Conservation (phyloP, 768 basidiomycete genomes). For the Tulasnella sp. region DNA sequence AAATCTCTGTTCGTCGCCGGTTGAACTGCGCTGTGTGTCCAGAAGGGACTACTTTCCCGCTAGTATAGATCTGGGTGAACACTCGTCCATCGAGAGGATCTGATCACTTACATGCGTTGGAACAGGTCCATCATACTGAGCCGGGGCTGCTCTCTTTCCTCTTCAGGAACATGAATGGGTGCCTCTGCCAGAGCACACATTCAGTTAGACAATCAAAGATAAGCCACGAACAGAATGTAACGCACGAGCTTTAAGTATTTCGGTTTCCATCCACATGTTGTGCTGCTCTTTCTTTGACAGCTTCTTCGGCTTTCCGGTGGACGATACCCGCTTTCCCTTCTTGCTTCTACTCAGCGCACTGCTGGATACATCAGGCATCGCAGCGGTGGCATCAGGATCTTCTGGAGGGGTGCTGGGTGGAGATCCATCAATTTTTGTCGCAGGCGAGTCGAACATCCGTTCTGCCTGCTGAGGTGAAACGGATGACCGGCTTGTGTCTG, state of each 20-base stretch:
- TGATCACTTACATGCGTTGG: not conserved
- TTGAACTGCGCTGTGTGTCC: not conserved
- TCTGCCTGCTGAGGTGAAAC: not conserved
- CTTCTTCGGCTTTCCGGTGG: not conserved
- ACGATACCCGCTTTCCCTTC: not conserved
- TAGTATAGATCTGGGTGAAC: not conserved
- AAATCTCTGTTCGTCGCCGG: not conserved
- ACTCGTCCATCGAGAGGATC: not conserved
- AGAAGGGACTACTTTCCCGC: not conserved
- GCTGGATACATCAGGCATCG: not conserved
- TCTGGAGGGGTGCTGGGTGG: slow-evolving; percentile 7
- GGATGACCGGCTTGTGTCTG: not conserved
- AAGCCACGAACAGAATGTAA: not conserved
- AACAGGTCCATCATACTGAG: not conserved
- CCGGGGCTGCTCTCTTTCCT: not conserved
- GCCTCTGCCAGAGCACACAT: not conserved
- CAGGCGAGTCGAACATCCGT: slow-evolving; percentile 5
- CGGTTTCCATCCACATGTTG: not conserved
- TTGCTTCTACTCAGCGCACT: not conserved
- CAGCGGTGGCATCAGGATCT: not conserved
- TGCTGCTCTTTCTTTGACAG: not conserved
- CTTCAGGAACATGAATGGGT: not conserved
- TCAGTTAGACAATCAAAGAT: not conserved
- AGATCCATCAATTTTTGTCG: not conserved
- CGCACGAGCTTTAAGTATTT: not conserved